Evolutionary conservation across 805 yeast species (phyloP), one percentile per base, ranked within the genome.

Genomic region (Aciculoconidium aculeatum): DNA sequence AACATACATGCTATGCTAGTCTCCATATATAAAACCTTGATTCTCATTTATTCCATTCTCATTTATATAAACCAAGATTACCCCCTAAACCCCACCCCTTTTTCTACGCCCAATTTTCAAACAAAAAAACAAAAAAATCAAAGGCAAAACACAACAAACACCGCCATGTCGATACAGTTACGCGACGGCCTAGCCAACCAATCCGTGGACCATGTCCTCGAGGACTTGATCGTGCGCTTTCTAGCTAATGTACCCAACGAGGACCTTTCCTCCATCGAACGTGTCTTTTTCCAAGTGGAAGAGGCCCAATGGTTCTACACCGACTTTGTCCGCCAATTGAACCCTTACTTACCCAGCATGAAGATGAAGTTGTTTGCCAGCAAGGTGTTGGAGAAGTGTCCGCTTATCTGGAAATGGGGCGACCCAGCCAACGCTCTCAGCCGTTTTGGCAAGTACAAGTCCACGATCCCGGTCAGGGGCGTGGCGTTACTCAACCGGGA

Each of bases 261-360:
- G 47, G 98, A 92, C 53, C 61, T 90, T 30, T 75, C 92, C 18
- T 72, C 88, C 10, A 70, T 78, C 16, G 90, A 61, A 37, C 69
- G 98, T 49, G 81, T 88, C 15, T 74, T 87, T 48, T 92, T 92
- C 61, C 95, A 88, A 52, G 79, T 92, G 23, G 99, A 92, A 63
- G 97, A 92, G 55, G 98, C 98, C 2, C 96, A 87, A 44, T 92
- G 98, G 98, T 92, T 83, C 51, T 92, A 88, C 56, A 72, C 81
- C 28, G 99, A 92, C 56, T 88, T 80, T 45, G 67, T 80, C 8
- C 70, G 88, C 19, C 72, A 70, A 19, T 58, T 79, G 44, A 81
- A 86, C 51, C 88, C 92, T 3, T 54, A 67, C 17, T 65, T 90
- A 35, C 97, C 96, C 2, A 51, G 72, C 2, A 60, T 88, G 65